Evolutionary conservation across 192 early-diverging fungal genomes (phyloP), one percentile per base, ranked within the genome.

Genomic region (Coemansia sp.): DNA sequence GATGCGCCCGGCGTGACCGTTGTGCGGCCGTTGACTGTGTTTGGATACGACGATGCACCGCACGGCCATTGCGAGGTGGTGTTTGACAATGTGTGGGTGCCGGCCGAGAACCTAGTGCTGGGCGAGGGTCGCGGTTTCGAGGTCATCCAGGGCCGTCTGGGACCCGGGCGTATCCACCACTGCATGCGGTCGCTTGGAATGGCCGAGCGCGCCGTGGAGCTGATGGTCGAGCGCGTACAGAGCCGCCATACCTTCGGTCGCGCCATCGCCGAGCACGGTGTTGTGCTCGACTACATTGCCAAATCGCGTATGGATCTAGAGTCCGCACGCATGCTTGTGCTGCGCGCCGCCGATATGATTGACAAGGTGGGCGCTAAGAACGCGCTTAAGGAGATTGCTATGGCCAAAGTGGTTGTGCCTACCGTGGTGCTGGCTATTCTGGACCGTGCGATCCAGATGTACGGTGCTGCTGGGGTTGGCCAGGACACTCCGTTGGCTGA

Each of bases 101-200:
- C 95, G 2, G 80, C 79, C 19, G 87, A 91, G 48, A 95, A 95
- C 79, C 90, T 99, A 63, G 81, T 99, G 36, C 84, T 96, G 40
- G 96, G 96, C 49, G 93, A 95, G 72, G 97, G 97, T n/a, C 87
- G 97, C 67, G 97, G 97, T 0, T 99, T 99, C 75, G 97, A 99
- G 71, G 87, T 99, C 49, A 92, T 99, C 68, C 97, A 99, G 85
- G 97, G 96, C 16, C 86, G 97, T 6, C 85, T 99, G 40, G 97
- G 97, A 6, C 97, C 97, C 36, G 88, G 86, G 19, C 92, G 96
- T 58, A 94, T 98, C 78, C 97, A 99, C 87, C 96, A 98, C 84
- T 97, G 95, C 82, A 97, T 98, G 96, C 91, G 96, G 41, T 83
- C 89, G 11, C 92, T 99, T 62, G 97, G 97, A 37, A 87, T 93